Conservation (phyloP, 2,329 filamentous ascomycete genomes). For the Colletotrichum scovillei region DNA sequence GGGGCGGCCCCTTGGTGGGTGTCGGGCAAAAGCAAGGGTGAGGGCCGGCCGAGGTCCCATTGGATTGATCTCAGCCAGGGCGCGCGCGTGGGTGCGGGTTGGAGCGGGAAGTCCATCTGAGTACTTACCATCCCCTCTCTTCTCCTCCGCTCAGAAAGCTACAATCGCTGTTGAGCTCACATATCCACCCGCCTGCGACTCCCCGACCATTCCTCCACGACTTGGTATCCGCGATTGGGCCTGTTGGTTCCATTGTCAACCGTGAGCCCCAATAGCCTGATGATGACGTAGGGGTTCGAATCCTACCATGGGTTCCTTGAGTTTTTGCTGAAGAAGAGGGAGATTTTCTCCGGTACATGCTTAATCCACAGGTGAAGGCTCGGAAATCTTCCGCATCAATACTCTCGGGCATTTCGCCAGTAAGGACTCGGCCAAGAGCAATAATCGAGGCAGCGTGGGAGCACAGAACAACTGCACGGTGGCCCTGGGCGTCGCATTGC, state of each 20-base stretch:
- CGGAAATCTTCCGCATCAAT: slow-evolving; percentile 82
- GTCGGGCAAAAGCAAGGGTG: slow-evolving; percentile 14
- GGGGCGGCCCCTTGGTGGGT: not conserved
- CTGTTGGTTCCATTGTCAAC: slow-evolving; percentile 34
- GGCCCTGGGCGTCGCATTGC: slow-evolving; percentile 76
- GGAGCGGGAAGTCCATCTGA: slow-evolving; percentile 43
- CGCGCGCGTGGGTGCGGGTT: not conserved
- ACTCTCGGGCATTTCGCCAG: slow-evolving; percentile 79
- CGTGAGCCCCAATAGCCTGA: not conserved
- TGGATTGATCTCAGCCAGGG: slow-evolving; percentile 1
- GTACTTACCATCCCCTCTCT: slow-evolving; percentile 84
- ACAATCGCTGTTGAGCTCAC: slow-evolving; percentile 85
- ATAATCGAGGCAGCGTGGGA: slow-evolving; percentile 93
- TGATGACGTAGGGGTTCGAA: slow-evolving; percentile 31
- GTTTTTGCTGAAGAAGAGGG: slow-evolving; percentile 18
- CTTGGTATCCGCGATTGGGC: slow-evolving; percentile 40
- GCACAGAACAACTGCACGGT: slow-evolving; percentile 80
- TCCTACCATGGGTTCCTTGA: slow-evolving; percentile 18
- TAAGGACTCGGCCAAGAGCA: slow-evolving; percentile 84
- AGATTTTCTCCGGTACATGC: slow-evolving; percentile 63
- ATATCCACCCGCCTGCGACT: slow-evolving; percentile 83
- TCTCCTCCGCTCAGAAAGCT: slow-evolving; percentile 82
- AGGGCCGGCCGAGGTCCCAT: slow-evolving; percentile 15
- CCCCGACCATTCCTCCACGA: slow-evolving; percentile 70
- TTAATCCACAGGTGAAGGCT: slow-evolving; percentile 86